Conservation (phyloP, 495 filamentous ascomycete genomes). For the Hypoxylon lienhwacheense region DNA sequence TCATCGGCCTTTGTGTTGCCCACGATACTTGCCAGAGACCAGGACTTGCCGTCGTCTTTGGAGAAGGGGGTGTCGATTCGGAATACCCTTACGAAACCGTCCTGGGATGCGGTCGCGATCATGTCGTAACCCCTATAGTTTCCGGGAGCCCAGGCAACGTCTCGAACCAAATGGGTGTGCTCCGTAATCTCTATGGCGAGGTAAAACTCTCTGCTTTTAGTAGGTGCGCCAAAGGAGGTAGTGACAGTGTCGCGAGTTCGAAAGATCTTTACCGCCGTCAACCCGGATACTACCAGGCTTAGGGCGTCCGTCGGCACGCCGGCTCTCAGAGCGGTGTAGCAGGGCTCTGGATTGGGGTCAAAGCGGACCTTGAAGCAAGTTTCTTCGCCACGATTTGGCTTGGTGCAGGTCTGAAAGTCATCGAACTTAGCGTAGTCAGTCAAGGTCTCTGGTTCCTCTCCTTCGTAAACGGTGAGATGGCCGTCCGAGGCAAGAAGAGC, state of each 20-base stretch:
- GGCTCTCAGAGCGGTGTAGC: conserved; percentile 72
- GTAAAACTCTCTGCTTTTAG: conserved; percentile 67
- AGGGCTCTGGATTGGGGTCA: conserved; percentile 78
- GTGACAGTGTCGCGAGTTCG: conserved; percentile 65
- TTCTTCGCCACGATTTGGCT: conserved; percentile 72
- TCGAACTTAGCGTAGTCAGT: conserved; percentile 75
- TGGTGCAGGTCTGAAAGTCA: conserved; percentile 62
- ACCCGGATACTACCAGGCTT: conserved; percentile 78
- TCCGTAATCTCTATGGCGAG: conserved; percentile 71
- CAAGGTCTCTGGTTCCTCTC: conserved; percentile 80
- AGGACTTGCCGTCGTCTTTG: conserved; percentile 36
- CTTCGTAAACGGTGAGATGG: conserved; percentile 77
- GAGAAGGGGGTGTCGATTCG: conserved; percentile 65
- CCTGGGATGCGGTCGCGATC: conserved; percentile 88
- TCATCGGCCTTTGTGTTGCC: conserved; percentile 26
- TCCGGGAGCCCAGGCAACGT: conserved; percentile 90
- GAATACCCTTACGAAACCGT: conserved; percentile 85
- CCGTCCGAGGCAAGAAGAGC: conserved; percentile 82
- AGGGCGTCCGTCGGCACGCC: conserved; percentile 74
- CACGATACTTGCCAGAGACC: conserved; percentile 39
- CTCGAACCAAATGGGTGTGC: conserved; percentile 77
- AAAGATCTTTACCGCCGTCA: conserved; percentile 78
- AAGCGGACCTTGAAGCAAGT: conserved; percentile 82
- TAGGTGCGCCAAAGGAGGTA: conserved; percentile 52
- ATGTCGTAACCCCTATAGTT: conserved; percentile 85